Base-by-base conservation (phyloP, 192 early-diverging fungal species). In the Chytriomyces confervae region DNA sequence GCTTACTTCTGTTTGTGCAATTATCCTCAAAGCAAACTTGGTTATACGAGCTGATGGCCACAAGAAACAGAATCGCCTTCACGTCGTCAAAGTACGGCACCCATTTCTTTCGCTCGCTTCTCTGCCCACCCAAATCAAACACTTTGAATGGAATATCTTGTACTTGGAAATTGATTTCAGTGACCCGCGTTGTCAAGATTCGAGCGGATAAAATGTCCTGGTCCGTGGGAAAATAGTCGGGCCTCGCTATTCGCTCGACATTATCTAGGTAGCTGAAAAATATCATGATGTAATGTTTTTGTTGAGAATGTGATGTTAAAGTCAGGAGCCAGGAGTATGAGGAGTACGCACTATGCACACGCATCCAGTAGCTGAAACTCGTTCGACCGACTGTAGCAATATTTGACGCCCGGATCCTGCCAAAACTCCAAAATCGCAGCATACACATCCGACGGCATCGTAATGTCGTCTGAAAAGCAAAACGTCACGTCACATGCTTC, bases 51-150 rank as follows among this genome's bases (percentile, higher is more conserved):
- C 89, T 91, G 69, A 97, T 96, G 27, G 97, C 97, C n/a, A 96
- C 96, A 76, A 98, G 82, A 85, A 97, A 98, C 29, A 98, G 87
- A 75, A 98, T 95, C 7, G 94, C 94, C 2, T 94, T 95, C 16
- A 97, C 96, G 78, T 96, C 93, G 77, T 98, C 97, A 77, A 98
- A 98, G 77, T 95, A 97, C 84, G 96, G 96, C 74, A 96, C 96
- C 97, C 97, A 97, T 86, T 97, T 97, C 78, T 97, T 97, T 78
- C 97, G 90, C 87, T 98, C 95, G 50, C 94, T 95, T 45, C 97
- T 91, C 88, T 98, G 97, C 43, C 97, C 97, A 76, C 96, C 97
- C 47, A 98, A 96, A 86, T 98, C 97, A 84, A 95, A 94, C 92
- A 98, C 95, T 67, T 93, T 90, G 82, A 95, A 98, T 23, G 94